Evolutionary conservation across 192 early-diverging fungal genomes (phyloP).

Genomic region (Coemansia sp.): DNA sequence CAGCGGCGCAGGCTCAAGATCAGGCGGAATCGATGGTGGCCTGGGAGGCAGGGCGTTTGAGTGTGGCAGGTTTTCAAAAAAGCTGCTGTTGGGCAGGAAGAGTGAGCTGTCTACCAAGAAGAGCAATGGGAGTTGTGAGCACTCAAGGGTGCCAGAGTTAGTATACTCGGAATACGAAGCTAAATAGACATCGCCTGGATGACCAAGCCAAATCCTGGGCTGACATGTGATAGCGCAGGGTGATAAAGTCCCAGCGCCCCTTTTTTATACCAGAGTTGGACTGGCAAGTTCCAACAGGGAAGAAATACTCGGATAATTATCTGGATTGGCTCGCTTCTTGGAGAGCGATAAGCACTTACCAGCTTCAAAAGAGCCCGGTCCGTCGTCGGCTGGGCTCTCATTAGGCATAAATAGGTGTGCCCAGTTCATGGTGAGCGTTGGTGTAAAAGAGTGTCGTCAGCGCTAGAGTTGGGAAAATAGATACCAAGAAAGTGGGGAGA

Average conservation of each 20-base stretch:
- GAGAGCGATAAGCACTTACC: constrained; percentile 27
- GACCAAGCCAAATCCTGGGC: constrained; percentile 6
- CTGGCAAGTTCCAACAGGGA: not conserved
- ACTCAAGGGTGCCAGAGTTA: not conserved
- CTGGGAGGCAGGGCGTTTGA: constrained; percentile 19
- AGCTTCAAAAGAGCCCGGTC: constrained; percentile 27
- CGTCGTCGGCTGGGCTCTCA: constrained; percentile 14
- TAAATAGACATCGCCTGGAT: not conserved
- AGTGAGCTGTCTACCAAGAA: constrained; percentile 36
- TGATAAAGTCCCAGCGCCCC: not conserved
- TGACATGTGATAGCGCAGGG: constrained; percentile 19
- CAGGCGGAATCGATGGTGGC: constrained; percentile 47
- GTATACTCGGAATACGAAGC: not conserved
- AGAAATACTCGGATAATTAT: not conserved
- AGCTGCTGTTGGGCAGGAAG: constrained; percentile 30
- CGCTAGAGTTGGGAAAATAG: not conserved
- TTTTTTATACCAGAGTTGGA: not conserved
- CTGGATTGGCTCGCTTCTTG: not conserved
- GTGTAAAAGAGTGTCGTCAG: not conserved
- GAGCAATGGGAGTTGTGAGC: constrained; percentile 4
- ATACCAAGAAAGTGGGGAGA: not conserved
- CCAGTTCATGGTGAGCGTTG: constrained; percentile 40
- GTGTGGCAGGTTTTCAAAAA: constrained; percentile 35
- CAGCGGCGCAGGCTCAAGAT: constrained; percentile 44
- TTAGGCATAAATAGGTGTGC: constrained; percentile 41